A percentile compares a stretch with the other conserved stretches of the same genome.
Conservation (phyloP, 2,329 filamentous ascomycete species). For the Alternaria alternata region DNA sequence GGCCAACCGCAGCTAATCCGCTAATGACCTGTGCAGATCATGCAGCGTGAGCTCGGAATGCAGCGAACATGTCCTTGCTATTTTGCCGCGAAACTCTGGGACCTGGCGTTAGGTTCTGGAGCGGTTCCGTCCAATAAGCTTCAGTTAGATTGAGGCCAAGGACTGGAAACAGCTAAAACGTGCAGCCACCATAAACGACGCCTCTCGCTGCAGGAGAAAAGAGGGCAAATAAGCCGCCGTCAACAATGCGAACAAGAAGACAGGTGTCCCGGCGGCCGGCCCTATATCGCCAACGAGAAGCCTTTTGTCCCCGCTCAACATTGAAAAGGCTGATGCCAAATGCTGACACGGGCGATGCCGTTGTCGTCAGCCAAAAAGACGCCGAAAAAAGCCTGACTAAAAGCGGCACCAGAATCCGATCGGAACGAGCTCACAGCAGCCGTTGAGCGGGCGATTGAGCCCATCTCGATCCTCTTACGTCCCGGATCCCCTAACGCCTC, state of each 20-base stretch:
- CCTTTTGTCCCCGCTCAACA: slow-evolving; percentile 1
- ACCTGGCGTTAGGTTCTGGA: slow-evolving; percentile 45
- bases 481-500: slow-evolving; percentile 39
- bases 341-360: slow-evolving; percentile 7
- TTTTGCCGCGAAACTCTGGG: slow-evolving; percentile 43
- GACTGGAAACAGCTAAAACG: slow-evolving; percentile 41
- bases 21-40: slow-evolving; percentile 47
- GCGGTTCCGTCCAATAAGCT: slow-evolving; percentile 43
- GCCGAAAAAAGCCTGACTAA: slow-evolving; percentile 27
- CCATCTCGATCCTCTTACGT: slow-evolving; percentile 34
- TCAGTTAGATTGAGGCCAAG: slow-evolving; percentile 46
- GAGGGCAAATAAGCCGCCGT: slow-evolving; percentile 55
- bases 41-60: slow-evolving; percentile 45
- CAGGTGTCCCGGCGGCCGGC: slow-evolving; percentile 23
- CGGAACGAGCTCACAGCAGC: slow-evolving; percentile 38
- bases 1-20: slow-evolving; percentile 42
- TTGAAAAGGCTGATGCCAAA: slow-evolving; percentile 9
- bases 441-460: slow-evolving; percentile 37
- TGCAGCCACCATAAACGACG: slow-evolving; percentile 37
- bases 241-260: slow-evolving; percentile 17
- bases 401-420: slow-evolving; percentile 39
- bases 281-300: slow-evolving; percentile 22
- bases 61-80: slow-evolving; percentile 43
- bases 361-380: slow-evolving; percentile 17
- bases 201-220: slow-evolving; percentile 39